Percentiles rank a stretch among this genome's conserved stretches.
These are phyloP conservation scores for Carex littledalei DNA, from an alignment of 176 grass and related monocot genomes.

Conservation along the genomic window DNA sequence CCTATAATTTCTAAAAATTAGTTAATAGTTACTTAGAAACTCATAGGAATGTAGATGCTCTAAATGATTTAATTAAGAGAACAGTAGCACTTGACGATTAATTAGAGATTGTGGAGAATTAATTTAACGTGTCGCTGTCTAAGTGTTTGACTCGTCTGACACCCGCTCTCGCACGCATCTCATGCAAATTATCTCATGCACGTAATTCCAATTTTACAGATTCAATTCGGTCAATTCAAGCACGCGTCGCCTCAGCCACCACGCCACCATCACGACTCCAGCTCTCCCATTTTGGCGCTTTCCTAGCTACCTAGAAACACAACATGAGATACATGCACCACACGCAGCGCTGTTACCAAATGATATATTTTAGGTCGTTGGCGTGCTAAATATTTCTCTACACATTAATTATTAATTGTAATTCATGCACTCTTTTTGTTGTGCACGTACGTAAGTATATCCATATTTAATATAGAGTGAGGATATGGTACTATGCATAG, in stretches of 20 bases:
- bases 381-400: background rate
- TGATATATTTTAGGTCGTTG: background rate
- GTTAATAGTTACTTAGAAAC: too few relatives aligned
- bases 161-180: background rate
- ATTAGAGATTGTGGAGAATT: background rate
- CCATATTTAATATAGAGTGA: background rate
- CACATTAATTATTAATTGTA: background rate
- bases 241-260: background rate
- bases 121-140: background rate
- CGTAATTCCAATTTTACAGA: background rate
- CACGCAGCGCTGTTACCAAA: background rate
- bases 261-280: background rate
- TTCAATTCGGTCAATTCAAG: constrained; percentile 11
- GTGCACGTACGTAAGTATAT: background rate
- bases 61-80: constrained; percentile 7
- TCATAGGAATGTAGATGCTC: too few relatives aligned
- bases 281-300: background rate
- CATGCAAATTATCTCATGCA: constrained; percentile 10
- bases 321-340: background rate
- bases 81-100: background rate
- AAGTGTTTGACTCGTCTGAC: constrained; percentile 1
- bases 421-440: background rate
- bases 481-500: too few relatives aligned
- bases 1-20: too few relatives aligned
- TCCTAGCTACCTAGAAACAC: background rate